Base-by-base conservation (phyloP, 306 rosid species). In the Quercus rubra region DNA sequence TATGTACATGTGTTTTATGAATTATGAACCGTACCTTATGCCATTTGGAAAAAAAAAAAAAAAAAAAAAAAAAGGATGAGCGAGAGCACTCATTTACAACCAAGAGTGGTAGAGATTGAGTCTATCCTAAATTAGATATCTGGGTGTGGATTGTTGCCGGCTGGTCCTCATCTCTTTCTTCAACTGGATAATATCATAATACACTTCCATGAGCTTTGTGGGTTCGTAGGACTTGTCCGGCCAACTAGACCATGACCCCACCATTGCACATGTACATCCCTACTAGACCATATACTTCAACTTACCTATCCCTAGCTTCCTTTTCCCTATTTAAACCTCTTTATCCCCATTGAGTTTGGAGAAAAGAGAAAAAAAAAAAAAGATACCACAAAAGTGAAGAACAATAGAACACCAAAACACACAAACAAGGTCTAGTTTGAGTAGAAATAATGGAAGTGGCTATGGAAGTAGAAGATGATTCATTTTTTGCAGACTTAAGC, bases 401-500 rank as follows among this genome's bases (percentile, higher is more conserved):
- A 41, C 46, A 41, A 41, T 41, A 41, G 46, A 41, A 41, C 46
- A 8, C 52, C 75, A 55, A 74, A 46, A 17, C 21, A 62, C 27
- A 30, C 3, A 54, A 21, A 59, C 15, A n/a, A 3, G 6, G 55
- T 11, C 66, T 77, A 20, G 56, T 35, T 75, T 73, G n/a, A 25
- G 71, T 5, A 49, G 54, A n/a, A 13, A 49, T 49, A 13, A 85
- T 89, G 97, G 97, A 89, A 71, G 75, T 84, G 55, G 70, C 83
- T n/a, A 73, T 82, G 62, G 93, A 91, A 56, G 77, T 86, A 14
- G 94, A 92, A 81, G 94, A 92, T 85, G 97, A 94, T 81, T 79
- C 81, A 69, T 82, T 83, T 86, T 94, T 86, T 87, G 94, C 92
- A 55, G 97, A 94, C 85, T 82, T 94, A 61, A 94, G 89, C 86